phyloP scores from a whole-genome alignment of 768 basidiomycete species.

The Russula foetens region DNA sequence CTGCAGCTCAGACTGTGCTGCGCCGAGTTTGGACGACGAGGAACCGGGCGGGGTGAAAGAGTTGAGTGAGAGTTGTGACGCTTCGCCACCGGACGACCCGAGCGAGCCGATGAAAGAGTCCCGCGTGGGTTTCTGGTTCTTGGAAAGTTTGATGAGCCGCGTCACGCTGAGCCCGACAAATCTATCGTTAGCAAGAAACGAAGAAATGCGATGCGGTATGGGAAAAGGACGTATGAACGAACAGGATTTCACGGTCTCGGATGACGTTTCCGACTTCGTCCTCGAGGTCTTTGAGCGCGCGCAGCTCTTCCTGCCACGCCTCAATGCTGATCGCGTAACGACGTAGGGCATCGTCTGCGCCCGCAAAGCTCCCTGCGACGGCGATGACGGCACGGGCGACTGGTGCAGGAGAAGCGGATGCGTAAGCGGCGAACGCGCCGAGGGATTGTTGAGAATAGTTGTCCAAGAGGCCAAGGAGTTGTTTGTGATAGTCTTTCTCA shows the following conservation, averaged over 20 bases:
- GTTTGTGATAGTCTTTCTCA: conserved; percentile 66
- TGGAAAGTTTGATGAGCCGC: conserved; percentile 71
- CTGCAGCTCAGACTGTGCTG: conserved; percentile 70
- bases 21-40: conserved; percentile 39
- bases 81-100: conserved; percentile 40
- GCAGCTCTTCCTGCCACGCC: conserved; percentile 54
- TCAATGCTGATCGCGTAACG: conserved; percentile 55
- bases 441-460: conserved; percentile 47
- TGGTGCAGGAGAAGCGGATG: conserved; percentile 52
- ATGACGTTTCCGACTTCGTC: conserved; percentile 64
- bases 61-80: conserved; percentile 11
- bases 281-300: conserved; percentile 54
- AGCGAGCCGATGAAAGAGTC: conserved; percentile 27
- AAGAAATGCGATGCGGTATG: not conserved
- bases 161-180: conserved; percentile 46
- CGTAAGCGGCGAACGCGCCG: conserved; percentile 64
- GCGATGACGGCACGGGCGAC: conserved; percentile 43
- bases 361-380: conserved; percentile 49
- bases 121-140: conserved; percentile 40
- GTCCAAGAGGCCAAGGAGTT: conserved; percentile 48
- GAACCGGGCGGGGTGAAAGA: conserved; percentile 11
- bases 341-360: conserved; percentile 61
- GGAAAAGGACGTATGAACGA: not conserved
- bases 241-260: conserved; percentile 79
- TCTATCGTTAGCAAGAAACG: not conserved